Evolutionary conservation across 768 basidiomycete species (phyloP).

Genomic region (Leccinum pellstonianum): DNA sequence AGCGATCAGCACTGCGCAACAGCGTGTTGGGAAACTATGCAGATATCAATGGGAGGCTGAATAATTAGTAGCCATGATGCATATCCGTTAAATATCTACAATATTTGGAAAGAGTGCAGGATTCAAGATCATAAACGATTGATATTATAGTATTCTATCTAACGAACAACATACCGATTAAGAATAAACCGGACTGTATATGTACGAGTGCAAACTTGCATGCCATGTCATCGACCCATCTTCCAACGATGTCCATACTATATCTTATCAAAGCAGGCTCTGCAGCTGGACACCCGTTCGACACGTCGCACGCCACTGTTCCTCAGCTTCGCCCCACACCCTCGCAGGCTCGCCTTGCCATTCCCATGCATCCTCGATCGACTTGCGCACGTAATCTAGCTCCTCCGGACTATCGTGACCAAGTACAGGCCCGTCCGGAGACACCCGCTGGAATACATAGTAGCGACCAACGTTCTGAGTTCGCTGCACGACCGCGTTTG

Average conservation of each 20-base stretch:
- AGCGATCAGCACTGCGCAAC: too few relatives aligned
- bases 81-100: too few relatives aligned
- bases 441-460: conserved; percentile 18
- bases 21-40: too few relatives aligned
- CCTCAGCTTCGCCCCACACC: conserved; percentile 14
- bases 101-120: background rate
- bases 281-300: background rate
- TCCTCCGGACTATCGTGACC: conserved; percentile 6
- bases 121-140: background rate
- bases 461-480: conserved; percentile 24
- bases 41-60: too few relatives aligned
- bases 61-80: too few relatives aligned
- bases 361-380: conserved; percentile 21
- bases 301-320: conserved; percentile 9
- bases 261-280: background rate
- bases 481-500: conserved; percentile 20
- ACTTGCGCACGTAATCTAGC: conserved; percentile 10
- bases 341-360: conserved; percentile 14
- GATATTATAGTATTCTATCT: background rate
- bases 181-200: background rate
- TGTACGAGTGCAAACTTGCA: background rate
- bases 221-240: background rate
- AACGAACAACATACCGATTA: background rate
- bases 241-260: background rate
- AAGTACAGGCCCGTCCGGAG: conserved; percentile 3